Conservation (phyloP, 2,329 filamentous ascomycete species). For the Alternaria alternata region DNA sequence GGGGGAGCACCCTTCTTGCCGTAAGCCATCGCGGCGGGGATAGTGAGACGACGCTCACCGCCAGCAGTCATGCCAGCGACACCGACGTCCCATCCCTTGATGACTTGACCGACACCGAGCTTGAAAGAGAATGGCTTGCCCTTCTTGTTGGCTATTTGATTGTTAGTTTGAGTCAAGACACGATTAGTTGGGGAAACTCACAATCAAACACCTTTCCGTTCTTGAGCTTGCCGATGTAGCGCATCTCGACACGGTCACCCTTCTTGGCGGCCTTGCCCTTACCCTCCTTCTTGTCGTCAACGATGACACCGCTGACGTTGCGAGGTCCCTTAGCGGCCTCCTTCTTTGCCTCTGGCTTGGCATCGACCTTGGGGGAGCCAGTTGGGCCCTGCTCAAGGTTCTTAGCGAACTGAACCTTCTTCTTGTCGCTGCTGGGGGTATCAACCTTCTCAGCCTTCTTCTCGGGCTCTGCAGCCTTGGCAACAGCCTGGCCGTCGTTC, state of each 20-base stretch:
- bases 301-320: conserved; percentile 84
- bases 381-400: conserved; percentile 97
- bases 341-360: conserved; percentile 57
- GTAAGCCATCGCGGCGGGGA: conserved; percentile 88
- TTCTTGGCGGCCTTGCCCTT: conserved; percentile 85
- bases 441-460: conserved; percentile 60
- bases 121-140: conserved; percentile 97
- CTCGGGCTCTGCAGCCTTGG: conserved; percentile 61
- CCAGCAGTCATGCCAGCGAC: conserved; percentile 91
- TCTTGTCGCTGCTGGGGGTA: conserved; percentile 64
- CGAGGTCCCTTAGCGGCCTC: conserved; percentile 68
- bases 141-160: conserved; percentile 91
- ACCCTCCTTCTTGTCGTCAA: conserved; percentile 95
- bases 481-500: conserved; percentile 89
- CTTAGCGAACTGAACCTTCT: conserved; percentile 99
- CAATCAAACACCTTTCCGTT: conserved; percentile 96
- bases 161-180: conserved; percentile 26
- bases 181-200: conserved; percentile 58
- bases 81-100: conserved; percentile 98
- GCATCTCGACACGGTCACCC: conserved; percentile 89
- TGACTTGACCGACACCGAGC: conserved; percentile 92
- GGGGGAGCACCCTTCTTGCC: conserved; percentile 78
- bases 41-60: conserved; percentile 89
- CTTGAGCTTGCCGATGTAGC: conserved; percentile 95
- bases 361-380: conserved; percentile 57